phyloP scores from a whole-genome alignment of 192 early-diverging fungal species.

The Mortierella claussenii region DNA sequence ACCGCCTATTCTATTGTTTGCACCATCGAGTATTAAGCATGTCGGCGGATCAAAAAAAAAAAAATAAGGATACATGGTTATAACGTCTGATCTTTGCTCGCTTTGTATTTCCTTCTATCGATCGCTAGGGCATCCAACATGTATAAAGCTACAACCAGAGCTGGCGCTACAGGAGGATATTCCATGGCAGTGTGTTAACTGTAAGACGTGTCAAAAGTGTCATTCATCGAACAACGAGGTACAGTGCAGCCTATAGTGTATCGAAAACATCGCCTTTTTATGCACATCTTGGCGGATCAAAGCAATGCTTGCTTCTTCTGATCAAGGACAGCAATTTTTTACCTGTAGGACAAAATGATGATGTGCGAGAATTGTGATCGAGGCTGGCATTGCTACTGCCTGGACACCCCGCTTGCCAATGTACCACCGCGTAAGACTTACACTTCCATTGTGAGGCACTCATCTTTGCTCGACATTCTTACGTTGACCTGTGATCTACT shows the following conservation, averaged over 20 bases:
- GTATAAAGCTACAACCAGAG: conserved; percentile 46
- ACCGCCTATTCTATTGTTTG: no score
- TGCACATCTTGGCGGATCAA: background rate
- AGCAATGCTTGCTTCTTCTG: background rate
- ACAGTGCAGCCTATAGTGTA: background rate
- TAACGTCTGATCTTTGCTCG: background rate
- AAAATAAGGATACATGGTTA: background rate
- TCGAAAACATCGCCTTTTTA: background rate
- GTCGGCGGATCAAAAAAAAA: background rate
- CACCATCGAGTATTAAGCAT: no score
- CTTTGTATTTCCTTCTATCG: background rate
- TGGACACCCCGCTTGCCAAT: conserved; percentile 40
- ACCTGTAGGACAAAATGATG: conserved; percentile 55
- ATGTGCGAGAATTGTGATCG: conserved; percentile 61
- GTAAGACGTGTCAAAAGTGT: conserved; percentile 63
- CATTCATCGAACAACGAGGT: conserved; percentile 56
- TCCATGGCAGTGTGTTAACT: conserved; percentile 63
- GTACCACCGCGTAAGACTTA: conserved; percentile 50
- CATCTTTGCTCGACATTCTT: background rate
- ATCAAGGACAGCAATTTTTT: no score
- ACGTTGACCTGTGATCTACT: no score
- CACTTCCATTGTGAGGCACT: no score
- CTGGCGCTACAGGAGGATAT: conserved; percentile 49
- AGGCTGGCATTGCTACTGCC: conserved; percentile 61
- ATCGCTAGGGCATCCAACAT: conserved; percentile 54